These are phyloP conservation scores for Wickerhamomyces sp. DNA, from an alignment of 1,139 yeast species.

Conservation along the genomic window DNA sequence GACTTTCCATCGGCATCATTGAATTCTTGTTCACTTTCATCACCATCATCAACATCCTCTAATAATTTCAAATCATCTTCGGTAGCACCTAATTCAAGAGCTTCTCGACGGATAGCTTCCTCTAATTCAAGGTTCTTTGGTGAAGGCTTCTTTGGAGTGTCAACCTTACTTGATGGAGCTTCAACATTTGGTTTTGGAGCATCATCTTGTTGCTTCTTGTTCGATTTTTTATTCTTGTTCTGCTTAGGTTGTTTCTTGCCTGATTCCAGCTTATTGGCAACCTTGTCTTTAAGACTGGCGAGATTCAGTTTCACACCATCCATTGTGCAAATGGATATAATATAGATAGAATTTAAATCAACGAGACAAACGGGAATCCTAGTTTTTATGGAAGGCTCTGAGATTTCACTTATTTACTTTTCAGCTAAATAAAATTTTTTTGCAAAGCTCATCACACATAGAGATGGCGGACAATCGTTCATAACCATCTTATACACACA, in stretches of 20 bases:
- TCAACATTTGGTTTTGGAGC: not conserved
- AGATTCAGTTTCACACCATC: slow-evolving; percentile 25
- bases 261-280: slow-evolving; percentile 22
- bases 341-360: too few species aligned
- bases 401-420: not conserved
- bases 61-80: slow-evolving; percentile 61
- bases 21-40: slow-evolving; percentile 62
- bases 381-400: not conserved
- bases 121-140: slow-evolving; percentile 20
- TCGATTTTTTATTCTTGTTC: slow-evolving; percentile 1
- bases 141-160: not conserved
- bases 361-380: not conserved
- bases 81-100: slow-evolving; percentile 66
- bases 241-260: slow-evolving; percentile 15
- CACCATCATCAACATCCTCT: slow-evolving; percentile 51
- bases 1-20: slow-evolving; percentile 30
- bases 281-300: slow-evolving; percentile 27
- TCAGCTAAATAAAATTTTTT: too few species aligned
- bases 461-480: not conserved
- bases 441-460: not conserved
- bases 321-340: too few species aligned
- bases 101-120: slow-evolving; percentile 60
- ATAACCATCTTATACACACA: not conserved
- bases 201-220: not conserved
- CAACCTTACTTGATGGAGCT: not conserved